Percentiles rank a stretch among this genome's conserved stretches.
These are phyloP conservation scores for Saussurea involucrata DNA, from an alignment of 129 eudicot species.

Conservation along the genomic window DNA sequence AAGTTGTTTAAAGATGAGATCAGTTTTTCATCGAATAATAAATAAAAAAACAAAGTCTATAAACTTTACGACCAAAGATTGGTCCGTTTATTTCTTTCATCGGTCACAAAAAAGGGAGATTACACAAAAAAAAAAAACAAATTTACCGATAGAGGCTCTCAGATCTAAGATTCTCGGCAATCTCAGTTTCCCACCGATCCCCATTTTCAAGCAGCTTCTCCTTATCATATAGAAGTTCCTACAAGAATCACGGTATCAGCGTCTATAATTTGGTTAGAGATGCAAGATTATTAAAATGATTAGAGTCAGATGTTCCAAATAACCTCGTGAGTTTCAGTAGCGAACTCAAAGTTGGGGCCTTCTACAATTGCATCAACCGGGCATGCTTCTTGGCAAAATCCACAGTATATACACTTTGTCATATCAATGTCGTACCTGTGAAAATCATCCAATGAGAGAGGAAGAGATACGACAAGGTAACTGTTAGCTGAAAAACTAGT, in stretches of 20 bases:
- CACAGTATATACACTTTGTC: constrained; percentile 97
- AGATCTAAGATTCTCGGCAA: constrained; percentile 77
- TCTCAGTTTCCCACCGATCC: constrained; percentile 88
- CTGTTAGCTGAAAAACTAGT: neutral
- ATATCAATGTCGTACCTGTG: constrained; percentile 89
- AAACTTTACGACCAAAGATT: neutral
- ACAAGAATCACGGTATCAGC: neutral
- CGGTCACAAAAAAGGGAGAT: neutral
- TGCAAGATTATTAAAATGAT: neutral
- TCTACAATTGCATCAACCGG: constrained; percentile 98
- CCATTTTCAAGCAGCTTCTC: constrained; percentile 91
- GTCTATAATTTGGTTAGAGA: neutral
- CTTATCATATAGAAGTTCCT: constrained; percentile 89
- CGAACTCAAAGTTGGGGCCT: constrained; percentile 97
- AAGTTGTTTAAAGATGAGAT: too few relatives aligned
- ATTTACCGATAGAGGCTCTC: constrained; percentile 67
- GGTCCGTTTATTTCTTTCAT: neutral
- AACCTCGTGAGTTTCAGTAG: constrained; percentile 98
- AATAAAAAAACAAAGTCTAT: neutral
- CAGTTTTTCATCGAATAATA: neutral
- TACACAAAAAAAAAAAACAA: neutral
- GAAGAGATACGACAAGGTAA: neutral
- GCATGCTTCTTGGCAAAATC: constrained; percentile 99
- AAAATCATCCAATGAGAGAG: constrained; percentile 10
- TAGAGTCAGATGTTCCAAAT: neutral